Base-by-base conservation (phyloP, 2,329 filamentous ascomycete species). In the Sporothrix phasma region DNA sequence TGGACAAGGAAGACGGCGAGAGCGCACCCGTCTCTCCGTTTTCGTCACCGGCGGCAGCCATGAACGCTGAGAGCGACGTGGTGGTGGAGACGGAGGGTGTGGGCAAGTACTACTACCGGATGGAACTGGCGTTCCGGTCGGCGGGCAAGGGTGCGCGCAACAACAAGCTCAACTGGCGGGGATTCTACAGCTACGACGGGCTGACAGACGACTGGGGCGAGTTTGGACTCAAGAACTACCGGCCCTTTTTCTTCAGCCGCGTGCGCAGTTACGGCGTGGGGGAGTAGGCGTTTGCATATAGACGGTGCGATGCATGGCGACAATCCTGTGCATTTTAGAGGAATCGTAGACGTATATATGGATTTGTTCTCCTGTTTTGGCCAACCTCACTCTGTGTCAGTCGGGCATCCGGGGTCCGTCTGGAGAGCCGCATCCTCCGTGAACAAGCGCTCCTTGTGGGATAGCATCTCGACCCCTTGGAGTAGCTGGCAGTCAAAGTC, bases 191-290 rank as follows among this genome's bases (percentile, higher is more conserved):
- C 76, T 93, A 95, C 73, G 96, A 97, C 73, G 83, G 84, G 69
- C 75, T 96, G 71, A 96, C 91, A 7, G 92, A 96, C 73, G 92
- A 97, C 75, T 94, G 90, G 89, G 90, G 81, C 3, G 88, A 90
- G 76, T 97, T 97, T 75, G 74, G 76, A 15, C 74, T 86, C 45
- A 82, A 81, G 73, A 83, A 88, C 68, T 80, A 86, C 64, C 87
- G 85, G 73, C 80, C 85, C 0, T 88, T 84, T 71, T 84, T 86
- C 71, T 89, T 87, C 69, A 88, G 85, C 70, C 77, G 86, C 13
- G 86, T 89, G 3, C 82, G 78, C 74, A 85, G 84, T 67, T 88
- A 86, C 39, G 68, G 67, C 3, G 4, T 47, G 6, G 68, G 68
- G 0, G 66, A 69, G 63, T 69, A 56, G 31, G 45, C 7, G 29